These are phyloP conservation scores for Sugiyamaella chiloensis DNA, from an alignment of 805 yeast species.

Conservation along the genomic window DNA sequence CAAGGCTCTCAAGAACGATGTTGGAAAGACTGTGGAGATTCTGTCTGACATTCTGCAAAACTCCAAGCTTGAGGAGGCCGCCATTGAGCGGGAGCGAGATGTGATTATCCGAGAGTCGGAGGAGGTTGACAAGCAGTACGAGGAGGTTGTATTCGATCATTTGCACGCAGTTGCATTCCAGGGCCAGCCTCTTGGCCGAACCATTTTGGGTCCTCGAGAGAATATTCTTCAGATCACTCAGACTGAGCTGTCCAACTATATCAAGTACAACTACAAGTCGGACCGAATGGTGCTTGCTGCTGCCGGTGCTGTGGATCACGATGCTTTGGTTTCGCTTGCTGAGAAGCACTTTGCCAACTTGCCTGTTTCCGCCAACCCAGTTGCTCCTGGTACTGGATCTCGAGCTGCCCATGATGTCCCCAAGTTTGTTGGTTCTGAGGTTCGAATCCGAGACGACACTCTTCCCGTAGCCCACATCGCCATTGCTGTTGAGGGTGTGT, in stretches of 20 bases:
- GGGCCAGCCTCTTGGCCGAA: constrained; percentile 92
- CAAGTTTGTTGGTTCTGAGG: constrained; percentile 79
- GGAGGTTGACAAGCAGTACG: constrained; percentile 97
- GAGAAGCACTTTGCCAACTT: constrained; percentile 58
- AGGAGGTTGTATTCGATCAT: constrained; percentile 96
- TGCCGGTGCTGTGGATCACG: constrained; percentile 87
- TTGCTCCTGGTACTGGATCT: constrained; percentile 65
- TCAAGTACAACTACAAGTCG: constrained; percentile 83
- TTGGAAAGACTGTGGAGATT: constrained; percentile 82
- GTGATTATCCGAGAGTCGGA: constrained; percentile 95
- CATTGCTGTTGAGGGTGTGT: constrained; percentile 93
- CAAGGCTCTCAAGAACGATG: constrained; percentile 74
- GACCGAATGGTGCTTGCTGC: constrained; percentile 99
- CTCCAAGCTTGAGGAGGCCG: constrained; percentile 74
- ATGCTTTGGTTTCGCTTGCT: constrained; percentile 73
- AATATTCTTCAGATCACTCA: constrained; percentile 78
- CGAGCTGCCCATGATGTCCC: constrained; percentile 69
- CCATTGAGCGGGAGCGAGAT: constrained; percentile 93
- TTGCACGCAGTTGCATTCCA: constrained; percentile 88
- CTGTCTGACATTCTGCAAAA: constrained; percentile 84
- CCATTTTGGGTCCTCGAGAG: constrained; percentile 91
- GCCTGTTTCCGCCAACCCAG: constrained; percentile 49
- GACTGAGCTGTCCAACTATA: constrained; percentile 73
- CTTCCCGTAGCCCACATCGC: constrained; percentile 91
- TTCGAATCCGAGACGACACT: constrained; percentile 74